Base-by-base conservation (phyloP, 2,329 filamentous ascomycete species). In the Fusarium sp. region DNA sequence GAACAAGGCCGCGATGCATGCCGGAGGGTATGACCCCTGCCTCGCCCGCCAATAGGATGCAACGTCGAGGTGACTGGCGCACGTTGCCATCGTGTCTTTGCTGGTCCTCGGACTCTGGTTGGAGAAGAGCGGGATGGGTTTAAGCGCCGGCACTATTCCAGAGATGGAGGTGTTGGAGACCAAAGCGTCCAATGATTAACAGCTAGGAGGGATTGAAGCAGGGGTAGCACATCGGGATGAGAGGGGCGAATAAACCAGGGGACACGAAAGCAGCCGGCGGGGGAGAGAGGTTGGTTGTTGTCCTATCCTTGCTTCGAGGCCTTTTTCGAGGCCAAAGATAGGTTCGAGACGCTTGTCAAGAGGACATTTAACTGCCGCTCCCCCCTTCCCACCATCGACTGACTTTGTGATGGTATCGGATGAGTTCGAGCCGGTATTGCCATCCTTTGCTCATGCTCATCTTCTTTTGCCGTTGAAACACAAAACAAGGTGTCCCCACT, bases 141-240 rank as follows among this genome's bases (percentile, higher is more conserved):
- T 75, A 75, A 75, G 73, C 73, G 73, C 73, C 73, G 69, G 63
- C 73, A 61, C 73, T 67, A 73, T 61, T 49, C 67, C 68, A 25
- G 5, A 51, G 57, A 58, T 18, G 58, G 70, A 8, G 34, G 36
- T 16, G 8, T 27, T 34, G 50, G 57, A 25, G 42, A 34, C 33
- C 33, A 10, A 38, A 23, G 20, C 4, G 18, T 57, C 72, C 72
- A 74, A 74, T 74, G 16, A 56, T 44, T 36, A n/a, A 11, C 7
- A 6, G 18, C 11, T 25, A 40, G 23, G 29, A 11, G 36, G 27
- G n/a, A 29, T 34, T 25, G 23, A 14, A 49, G 58, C 58, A 60
- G 25, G 64, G 25, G 62, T 53, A 13, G 62, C 50, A 63, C 60
- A 60, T 40, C 23, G 55, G 61, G 27, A 59, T 3, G 10, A 20